These are phyloP conservation scores for Marchantia polymorpha DNA, from an alignment of 225 moss, liverwort and hornwort species.

Conservation along the genomic window DNA sequence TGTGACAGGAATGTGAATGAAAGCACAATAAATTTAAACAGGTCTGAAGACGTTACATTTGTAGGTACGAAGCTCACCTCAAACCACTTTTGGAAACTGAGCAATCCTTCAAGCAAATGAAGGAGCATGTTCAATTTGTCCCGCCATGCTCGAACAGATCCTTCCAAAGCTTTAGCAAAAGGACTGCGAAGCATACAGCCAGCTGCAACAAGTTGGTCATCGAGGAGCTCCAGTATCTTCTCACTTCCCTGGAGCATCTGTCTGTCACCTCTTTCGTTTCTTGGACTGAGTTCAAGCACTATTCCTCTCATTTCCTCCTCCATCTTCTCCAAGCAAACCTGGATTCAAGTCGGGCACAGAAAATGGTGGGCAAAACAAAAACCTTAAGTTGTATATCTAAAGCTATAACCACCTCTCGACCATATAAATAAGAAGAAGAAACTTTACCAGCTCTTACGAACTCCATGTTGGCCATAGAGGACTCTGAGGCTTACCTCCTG, in stretches of 20 bases:
- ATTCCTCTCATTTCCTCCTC: constrained; percentile 52
- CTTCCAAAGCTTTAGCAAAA: constrained; percentile 52
- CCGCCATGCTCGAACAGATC: constrained; percentile 47
- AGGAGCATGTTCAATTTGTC: constrained; percentile 42
- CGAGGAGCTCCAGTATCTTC: constrained; percentile 38
- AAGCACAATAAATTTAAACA: not conserved
- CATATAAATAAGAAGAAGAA: not conserved
- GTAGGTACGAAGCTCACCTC: constrained; percentile 24
- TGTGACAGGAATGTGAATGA: not conserved
- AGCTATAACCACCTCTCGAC: not conserved
- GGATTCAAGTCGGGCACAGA: not conserved
- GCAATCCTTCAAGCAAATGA: constrained; percentile 44
- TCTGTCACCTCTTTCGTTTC: constrained; percentile 21
- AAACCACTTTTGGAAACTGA: constrained; percentile 51
- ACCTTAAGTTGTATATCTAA: no score
- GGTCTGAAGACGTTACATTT: not conserved
- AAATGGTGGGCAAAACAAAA: not conserved
- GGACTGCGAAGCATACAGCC: constrained; percentile 56
- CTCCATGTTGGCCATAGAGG: not conserved
- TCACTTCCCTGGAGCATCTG: constrained; percentile 42
- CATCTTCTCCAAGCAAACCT: constrained; percentile 60
- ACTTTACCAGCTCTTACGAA: not conserved
- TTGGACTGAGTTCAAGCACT: constrained; percentile 39
- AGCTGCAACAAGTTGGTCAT: constrained; percentile 53
- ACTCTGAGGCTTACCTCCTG: constrained; percentile 36